Conservation (phyloP, 2,329 filamentous ascomycete species). For the Didymella keratinophila region DNA sequence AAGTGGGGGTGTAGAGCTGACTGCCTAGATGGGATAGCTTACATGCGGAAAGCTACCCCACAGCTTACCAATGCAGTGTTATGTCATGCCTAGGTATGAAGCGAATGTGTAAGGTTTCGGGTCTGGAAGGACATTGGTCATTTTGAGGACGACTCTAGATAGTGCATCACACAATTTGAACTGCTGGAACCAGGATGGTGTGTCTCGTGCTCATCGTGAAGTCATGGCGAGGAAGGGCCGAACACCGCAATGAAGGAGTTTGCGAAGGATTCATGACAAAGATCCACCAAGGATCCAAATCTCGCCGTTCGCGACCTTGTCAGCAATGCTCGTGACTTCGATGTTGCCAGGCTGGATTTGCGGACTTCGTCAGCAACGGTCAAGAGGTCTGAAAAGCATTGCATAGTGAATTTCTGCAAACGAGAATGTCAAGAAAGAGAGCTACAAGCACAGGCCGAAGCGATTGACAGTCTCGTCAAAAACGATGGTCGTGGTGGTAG, state of each 20-base stretch:
- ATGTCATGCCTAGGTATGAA: background rate
- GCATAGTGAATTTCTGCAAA: background rate
- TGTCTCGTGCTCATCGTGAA: background rate
- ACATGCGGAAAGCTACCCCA: constrained; percentile 11
- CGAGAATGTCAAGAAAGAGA: background rate
- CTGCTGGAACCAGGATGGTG: background rate
- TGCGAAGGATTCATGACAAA: constrained; percentile 39
- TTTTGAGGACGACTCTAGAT: background rate
- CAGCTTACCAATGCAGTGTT: constrained; percentile 17
- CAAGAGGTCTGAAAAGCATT: background rate
- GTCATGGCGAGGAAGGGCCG: background rate
- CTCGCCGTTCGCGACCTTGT: constrained; percentile 85
- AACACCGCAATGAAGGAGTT: background rate
- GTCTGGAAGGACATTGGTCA: constrained; percentile 10
- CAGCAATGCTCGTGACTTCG: constrained; percentile 76
- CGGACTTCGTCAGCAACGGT: constrained; percentile 20
- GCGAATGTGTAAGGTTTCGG: constrained; percentile 5
- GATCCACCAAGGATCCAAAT: constrained; percentile 78
- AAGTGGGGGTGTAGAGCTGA: constrained; percentile 20
- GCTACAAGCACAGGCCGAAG: background rate
- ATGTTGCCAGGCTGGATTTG: constrained; percentile 81
- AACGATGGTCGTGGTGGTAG: constrained; percentile 8
- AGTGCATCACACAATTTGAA: background rate
- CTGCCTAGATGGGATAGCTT: constrained; percentile 21
- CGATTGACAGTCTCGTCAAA: background rate